These are phyloP conservation scores for Rhodotorula sphaerocarpa DNA, from an alignment of 768 basidiomycete species.

Conservation along the genomic window DNA sequence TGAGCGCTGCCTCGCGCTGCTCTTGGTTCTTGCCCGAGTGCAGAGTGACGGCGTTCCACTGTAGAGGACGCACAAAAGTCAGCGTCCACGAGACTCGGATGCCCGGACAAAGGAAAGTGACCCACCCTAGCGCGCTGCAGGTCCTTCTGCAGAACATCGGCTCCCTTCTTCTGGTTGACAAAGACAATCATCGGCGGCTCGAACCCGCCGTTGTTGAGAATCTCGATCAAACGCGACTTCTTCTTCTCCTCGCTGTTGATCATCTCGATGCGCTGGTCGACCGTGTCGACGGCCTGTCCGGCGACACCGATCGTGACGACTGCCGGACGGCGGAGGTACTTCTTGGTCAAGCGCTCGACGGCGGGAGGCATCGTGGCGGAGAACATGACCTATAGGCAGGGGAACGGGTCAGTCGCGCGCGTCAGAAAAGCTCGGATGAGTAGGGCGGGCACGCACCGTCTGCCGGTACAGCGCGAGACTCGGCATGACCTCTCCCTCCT, in stretches of 20 bases:
- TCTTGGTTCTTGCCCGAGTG: slow-evolving; percentile 98
- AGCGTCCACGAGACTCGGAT: too few relatives aligned
- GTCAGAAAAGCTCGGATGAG: too few relatives aligned
- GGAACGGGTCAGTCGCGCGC: neutral
- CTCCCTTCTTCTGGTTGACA: slow-evolving; percentile 99
- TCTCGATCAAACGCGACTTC: slow-evolving; percentile 83
- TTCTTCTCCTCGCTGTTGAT: slow-evolving; percentile 89
- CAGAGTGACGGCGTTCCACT: slow-evolving; percentile 85
- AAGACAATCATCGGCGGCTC: slow-evolving; percentile 93
- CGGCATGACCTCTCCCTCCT: slow-evolving; percentile 8
- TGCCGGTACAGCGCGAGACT: slow-evolving; percentile 34
- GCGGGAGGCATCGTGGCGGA: slow-evolving; percentile 54
- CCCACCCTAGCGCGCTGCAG: slow-evolving; percentile 76
- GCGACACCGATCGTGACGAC: slow-evolving; percentile 97
- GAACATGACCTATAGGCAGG: slow-evolving; percentile 54
- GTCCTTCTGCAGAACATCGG: slow-evolving; percentile 95
- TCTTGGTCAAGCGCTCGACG: slow-evolving; percentile 62
- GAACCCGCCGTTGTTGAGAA: slow-evolving; percentile 76
- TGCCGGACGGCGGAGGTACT: slow-evolving; percentile 86
- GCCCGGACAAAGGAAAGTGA: slow-evolving; percentile 32
- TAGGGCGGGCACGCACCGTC: slow-evolving; percentile 27
- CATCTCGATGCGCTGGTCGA: slow-evolving; percentile 93
- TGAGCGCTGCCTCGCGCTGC: slow-evolving; percentile 86
- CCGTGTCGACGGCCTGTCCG: slow-evolving; percentile 93
- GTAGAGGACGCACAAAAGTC: slow-evolving; percentile 1